Evolutionary conservation across 2,329 filamentous ascomycete species (phyloP).

Genomic region (Claviceps capensis): DNA sequence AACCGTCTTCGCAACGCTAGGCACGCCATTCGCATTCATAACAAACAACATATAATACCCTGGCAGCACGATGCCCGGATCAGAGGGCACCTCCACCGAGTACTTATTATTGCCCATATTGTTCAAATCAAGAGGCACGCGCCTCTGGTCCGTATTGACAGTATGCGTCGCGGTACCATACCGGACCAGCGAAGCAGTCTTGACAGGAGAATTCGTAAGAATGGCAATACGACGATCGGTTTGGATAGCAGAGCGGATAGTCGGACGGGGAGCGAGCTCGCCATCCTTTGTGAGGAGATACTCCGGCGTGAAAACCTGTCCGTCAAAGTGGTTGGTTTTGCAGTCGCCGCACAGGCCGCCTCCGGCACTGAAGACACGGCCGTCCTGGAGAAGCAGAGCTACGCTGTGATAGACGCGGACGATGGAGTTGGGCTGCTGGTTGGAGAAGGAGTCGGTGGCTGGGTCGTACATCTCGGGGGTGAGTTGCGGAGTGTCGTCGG

Average conservation of each 20-base stretch:
- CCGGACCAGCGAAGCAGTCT: conserved; percentile 28
- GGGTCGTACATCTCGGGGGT: conserved; percentile 34
- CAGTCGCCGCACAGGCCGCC: conserved; percentile 37
- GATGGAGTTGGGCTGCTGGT: conserved; percentile 23
- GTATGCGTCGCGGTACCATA: conserved; percentile 38
- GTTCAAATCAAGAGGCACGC: conserved; percentile 28
- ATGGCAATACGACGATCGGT: conserved; percentile 13
- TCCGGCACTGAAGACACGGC: conserved; percentile 34
- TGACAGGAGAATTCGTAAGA: conserved; percentile 13
- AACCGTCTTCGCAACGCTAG: conserved; percentile 30
- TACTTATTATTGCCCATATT: conserved; percentile 18
- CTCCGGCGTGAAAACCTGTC: conserved; percentile 39
- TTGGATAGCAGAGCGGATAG: conserved; percentile 16
- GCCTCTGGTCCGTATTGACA: conserved; percentile 44
- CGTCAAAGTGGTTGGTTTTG: conserved; percentile 37
- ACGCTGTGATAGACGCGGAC: conserved; percentile 37
- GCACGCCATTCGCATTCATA: conserved; percentile 28
- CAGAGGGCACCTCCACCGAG: conserved; percentile 27
- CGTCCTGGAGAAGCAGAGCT: conserved; percentile 35
- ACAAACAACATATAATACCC: conserved; percentile 43
- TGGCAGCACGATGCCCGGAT: conserved; percentile 35
- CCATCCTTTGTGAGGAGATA: conserved; percentile 38
- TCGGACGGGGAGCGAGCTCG: conserved; percentile 23
- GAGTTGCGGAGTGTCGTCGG: conserved; percentile 26
- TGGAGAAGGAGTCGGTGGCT: conserved; percentile 22